Conservation (phyloP, 176 grass and related monocot species). For the Oryza longistaminata region DNA sequence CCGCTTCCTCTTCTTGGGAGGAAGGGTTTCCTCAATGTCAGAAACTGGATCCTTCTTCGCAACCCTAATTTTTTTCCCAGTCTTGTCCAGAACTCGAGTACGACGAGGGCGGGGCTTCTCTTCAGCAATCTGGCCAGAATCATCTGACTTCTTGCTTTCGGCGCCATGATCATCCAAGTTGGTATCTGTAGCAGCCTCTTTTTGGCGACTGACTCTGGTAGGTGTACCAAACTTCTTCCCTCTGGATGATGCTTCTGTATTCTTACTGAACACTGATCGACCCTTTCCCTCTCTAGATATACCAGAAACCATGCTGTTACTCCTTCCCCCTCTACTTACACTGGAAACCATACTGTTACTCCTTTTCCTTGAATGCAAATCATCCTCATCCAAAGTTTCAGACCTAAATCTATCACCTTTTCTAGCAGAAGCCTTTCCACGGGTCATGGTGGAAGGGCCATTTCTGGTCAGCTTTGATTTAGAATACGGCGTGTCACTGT, state of each 20-base stretch:
- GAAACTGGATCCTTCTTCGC: constrained; percentile 52
- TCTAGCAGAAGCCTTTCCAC: constrained; percentile 29
- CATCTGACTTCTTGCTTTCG: constrained; percentile 42
- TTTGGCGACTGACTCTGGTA: constrained; percentile 12
- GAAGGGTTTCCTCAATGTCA: constrained; percentile 45
- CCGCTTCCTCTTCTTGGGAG: constrained; percentile 70
- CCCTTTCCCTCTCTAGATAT: constrained; percentile 28
- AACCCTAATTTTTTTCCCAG: constrained; percentile 77
- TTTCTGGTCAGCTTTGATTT: constrained; percentile 32
- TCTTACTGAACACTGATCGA: background rate
- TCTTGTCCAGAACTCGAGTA: constrained; percentile 64
- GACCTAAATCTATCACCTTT: constrained; percentile 17
- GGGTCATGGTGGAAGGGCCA: background rate
- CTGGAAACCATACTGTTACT: constrained; percentile 27
- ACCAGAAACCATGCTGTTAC: constrained; percentile 29
- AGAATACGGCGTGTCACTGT: background rate
- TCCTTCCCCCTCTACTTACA: constrained; percentile 33
- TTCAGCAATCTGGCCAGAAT: constrained; percentile 34
- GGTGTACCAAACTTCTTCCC: constrained; percentile 41
- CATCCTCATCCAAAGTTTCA: constrained; percentile 19
- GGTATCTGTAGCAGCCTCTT: background rate
- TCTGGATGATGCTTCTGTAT: background rate
- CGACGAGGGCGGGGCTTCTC: constrained; percentile 41
- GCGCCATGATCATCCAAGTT: constrained; percentile 33
- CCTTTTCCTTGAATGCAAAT: constrained; percentile 24